Evolutionary conservation across 108 stramenopile genomes (phyloP).

Genomic region (Pelagomonas calceolata): DNA sequence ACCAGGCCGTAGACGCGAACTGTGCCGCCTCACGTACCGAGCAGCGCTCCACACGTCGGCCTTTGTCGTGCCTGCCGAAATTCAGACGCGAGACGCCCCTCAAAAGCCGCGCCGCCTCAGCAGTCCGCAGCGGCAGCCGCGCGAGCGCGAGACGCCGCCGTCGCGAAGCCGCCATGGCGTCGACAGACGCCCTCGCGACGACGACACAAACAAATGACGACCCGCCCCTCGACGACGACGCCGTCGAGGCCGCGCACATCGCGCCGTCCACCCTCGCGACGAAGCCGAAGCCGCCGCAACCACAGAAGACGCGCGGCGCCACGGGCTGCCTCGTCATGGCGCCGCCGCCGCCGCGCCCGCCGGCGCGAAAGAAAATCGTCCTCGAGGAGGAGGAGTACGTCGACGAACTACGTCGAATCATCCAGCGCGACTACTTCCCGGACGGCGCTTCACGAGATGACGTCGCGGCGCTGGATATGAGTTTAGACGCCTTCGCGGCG

Average conservation of each 20-base stretch:
- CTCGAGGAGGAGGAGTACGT: slow-evolving; percentile 16
- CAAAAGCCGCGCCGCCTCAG: no score
- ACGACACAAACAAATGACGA: no score
- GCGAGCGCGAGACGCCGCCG: no score
- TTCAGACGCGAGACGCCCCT: no score
- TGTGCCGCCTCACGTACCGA: no score
- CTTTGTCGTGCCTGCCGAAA: no score
- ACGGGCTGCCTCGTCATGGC: neutral
- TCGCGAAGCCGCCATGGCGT: no score
- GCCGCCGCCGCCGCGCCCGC: neutral
- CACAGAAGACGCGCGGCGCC: neutral
- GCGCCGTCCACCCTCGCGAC: neutral
- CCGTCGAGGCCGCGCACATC: neutral
- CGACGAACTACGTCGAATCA: slow-evolving; percentile 5
- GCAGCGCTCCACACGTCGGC: no score
- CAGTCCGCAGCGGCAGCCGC: no score
- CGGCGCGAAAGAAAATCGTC: neutral
- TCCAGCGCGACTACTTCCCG: slow-evolving; percentile 18
- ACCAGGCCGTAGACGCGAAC: no score
- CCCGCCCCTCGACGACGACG: neutral
- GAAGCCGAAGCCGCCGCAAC: neutral
- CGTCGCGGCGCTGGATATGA: neutral
- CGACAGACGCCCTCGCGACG: no score
- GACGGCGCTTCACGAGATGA: neutral
- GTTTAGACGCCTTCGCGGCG: neutral